Conservation (phyloP, 345 rosid species). For the Moricandia arvensis region DNA sequence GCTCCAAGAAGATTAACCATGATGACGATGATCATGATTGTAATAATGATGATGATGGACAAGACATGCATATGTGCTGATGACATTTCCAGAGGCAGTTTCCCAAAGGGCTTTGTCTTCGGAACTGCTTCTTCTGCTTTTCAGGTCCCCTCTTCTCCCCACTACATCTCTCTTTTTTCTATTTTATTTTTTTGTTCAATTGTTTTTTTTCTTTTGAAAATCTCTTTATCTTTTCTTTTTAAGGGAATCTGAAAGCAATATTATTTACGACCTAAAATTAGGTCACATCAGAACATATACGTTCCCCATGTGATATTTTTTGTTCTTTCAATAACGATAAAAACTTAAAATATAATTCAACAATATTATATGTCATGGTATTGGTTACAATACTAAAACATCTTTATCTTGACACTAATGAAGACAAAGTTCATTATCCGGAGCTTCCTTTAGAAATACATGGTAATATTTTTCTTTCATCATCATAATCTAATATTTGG, state of each 20-base stretch:
- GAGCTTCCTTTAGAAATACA: neutral
- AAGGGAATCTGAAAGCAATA: neutral
- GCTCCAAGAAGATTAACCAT: neutral
- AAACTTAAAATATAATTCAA: neutral
- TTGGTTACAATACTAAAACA: neutral
- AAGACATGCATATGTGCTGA: conserved; percentile 34
- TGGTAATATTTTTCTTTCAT: neutral
- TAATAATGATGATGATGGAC: conserved; percentile 17
- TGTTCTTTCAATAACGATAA: neutral
- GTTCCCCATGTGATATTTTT: conserved; percentile 22
- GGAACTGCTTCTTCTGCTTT: conserved; percentile 65
- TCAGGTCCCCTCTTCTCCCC: conserved; percentile 41
- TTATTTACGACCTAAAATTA: conserved; percentile 11
- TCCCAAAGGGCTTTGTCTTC: conserved; percentile 52
- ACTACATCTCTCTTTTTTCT: neutral
- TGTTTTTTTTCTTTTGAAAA: neutral
- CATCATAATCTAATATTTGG: neutral
- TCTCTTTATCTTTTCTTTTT: neutral
- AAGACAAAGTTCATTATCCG: neutral
- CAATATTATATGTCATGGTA: neutral
- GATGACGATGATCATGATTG: neutral
- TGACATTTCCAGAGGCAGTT: conserved; percentile 44
- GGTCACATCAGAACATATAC: conserved; percentile 8
- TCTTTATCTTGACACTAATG: neutral
- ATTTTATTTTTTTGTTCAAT: neutral